Evolutionary conservation across 2,329 filamentous ascomycete genomes (phyloP).

Genomic region (Pseudogymnoascus sp.): DNA sequence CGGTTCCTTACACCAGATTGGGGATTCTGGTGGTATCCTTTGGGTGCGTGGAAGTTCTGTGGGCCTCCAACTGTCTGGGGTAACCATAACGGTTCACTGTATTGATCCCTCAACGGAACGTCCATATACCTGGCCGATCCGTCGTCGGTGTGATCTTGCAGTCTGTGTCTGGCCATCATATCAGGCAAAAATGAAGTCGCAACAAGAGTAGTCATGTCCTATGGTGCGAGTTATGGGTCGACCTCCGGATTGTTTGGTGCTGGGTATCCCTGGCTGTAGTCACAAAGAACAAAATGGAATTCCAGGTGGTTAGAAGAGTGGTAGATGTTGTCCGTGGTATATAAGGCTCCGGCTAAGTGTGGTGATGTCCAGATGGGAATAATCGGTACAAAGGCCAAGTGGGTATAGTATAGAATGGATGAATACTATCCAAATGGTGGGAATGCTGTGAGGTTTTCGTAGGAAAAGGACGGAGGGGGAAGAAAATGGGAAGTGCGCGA

Average conservation of each 20-base stretch:
- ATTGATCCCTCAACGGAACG: conserved; percentile 5
- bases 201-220: conserved; percentile 10
- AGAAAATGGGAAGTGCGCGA: conserved; percentile 8
- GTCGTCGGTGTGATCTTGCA: conserved; percentile 7
- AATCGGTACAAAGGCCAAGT: conserved; percentile 9
- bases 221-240: background rate
- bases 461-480: background rate
- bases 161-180: conserved; percentile 13
- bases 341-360: background rate
- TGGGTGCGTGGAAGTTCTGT: conserved; percentile 31
- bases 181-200: conserved; percentile 8
- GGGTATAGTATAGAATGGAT: conserved; percentile 9
- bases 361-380: conserved; percentile 2
- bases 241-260: background rate
- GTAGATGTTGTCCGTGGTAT: background rate
- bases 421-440: conserved; percentile 3
- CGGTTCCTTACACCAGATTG: conserved; percentile 3
- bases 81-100: conserved; percentile 10
- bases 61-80: conserved; percentile 25
- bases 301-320: conserved; percentile 11
- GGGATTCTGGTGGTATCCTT: conserved; percentile 15
- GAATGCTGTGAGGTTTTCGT: conserved; percentile 2
- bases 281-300: conserved; percentile 11
- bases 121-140: conserved; percentile 1
- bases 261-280: conserved; percentile 10